Conservation (phyloP, 768 basidiomycete genomes). For the Hirschioporus abietinus region DNA sequence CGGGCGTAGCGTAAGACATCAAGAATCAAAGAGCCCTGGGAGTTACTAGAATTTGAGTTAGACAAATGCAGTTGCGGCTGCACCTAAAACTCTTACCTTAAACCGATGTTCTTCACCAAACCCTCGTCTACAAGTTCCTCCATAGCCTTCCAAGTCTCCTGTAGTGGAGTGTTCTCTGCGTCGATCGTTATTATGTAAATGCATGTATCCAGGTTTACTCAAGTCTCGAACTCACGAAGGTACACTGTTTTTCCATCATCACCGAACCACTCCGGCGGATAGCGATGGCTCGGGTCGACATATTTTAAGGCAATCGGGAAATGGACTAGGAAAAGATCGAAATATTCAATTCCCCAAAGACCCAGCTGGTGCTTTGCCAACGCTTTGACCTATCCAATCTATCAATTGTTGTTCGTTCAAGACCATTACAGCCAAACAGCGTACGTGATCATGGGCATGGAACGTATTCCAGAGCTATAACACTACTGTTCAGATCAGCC, state of each 20-base stretch:
- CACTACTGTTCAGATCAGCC: slow-evolving; percentile 2
- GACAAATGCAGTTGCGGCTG: background rate
- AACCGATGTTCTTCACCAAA: slow-evolving; percentile 71
- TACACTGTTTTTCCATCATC: slow-evolving; percentile 61
- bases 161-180: slow-evolving; percentile 60
- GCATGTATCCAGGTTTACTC: background rate
- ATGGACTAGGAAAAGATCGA: slow-evolving; percentile 77
- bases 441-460: slow-evolving; percentile 72
- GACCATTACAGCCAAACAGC: slow-evolving; percentile 16
- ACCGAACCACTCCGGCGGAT: slow-evolving; percentile 80
- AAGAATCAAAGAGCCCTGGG: slow-evolving; percentile 61
- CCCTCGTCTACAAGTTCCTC: slow-evolving; percentile 73
- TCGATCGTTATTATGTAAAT: slow-evolving; percentile 4
- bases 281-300: slow-evolving; percentile 68
- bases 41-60: slow-evolving; percentile 47
- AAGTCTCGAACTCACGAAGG: slow-evolving; percentile 39
- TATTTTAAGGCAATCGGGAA: slow-evolving; percentile 82
- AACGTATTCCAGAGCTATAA: slow-evolving; percentile 82
- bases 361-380: slow-evolving; percentile 59
- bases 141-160: slow-evolving; percentile 82
- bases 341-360: slow-evolving; percentile 82
- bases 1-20: slow-evolving; percentile 79
- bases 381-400: slow-evolving; percentile 42
- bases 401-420: background rate
- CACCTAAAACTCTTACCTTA: slow-evolving; percentile 42